phyloP scores from a whole-genome alignment of 1,139 yeast genomes.

The Kodamaea sp. region DNA sequence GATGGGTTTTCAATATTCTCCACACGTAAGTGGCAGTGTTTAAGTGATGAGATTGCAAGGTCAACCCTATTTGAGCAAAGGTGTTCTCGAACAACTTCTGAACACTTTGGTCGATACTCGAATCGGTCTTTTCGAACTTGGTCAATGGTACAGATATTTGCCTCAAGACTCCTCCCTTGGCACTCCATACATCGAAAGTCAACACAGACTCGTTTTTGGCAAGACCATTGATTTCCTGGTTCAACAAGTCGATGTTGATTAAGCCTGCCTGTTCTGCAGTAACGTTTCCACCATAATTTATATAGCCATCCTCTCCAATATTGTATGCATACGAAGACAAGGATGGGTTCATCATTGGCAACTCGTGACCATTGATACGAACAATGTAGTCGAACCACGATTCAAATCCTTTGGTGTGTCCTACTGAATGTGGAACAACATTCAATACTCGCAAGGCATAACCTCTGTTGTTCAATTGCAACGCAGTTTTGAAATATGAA shows the following conservation, averaged over 20 bases:
- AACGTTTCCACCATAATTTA: slow-evolving; percentile 39
- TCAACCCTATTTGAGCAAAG: slow-evolving; percentile 55
- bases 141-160: slow-evolving; percentile 48
- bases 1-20: slow-evolving; percentile 77
- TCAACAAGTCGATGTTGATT: slow-evolving; percentile 35
- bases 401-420: slow-evolving; percentile 52
- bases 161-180: slow-evolving; percentile 78
- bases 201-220: slow-evolving; percentile 40
- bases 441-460: slow-evolving; percentile 44
- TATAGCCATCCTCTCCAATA: slow-evolving; percentile 46
- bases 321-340: slow-evolving; percentile 33
- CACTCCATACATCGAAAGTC: slow-evolving; percentile 78
- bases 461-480: slow-evolving; percentile 42
- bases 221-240: slow-evolving; percentile 36
- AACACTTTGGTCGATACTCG: slow-evolving; percentile 9
- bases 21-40: slow-evolving; percentile 81
- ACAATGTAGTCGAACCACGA: slow-evolving; percentile 86
- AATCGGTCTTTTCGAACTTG: slow-evolving; percentile 18
- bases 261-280: slow-evolving; percentile 41
- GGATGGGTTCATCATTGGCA: slow-evolving; percentile 51
- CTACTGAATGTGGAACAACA: slow-evolving; percentile 44
- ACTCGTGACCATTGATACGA: slow-evolving; percentile 72
- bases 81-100: slow-evolving; percentile 20
- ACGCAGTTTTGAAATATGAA: slow-evolving; percentile 53
- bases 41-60: slow-evolving; percentile 77